Conservation (phyloP, 352 stramenopile species). For the Pythium phragmiticola region DNA sequence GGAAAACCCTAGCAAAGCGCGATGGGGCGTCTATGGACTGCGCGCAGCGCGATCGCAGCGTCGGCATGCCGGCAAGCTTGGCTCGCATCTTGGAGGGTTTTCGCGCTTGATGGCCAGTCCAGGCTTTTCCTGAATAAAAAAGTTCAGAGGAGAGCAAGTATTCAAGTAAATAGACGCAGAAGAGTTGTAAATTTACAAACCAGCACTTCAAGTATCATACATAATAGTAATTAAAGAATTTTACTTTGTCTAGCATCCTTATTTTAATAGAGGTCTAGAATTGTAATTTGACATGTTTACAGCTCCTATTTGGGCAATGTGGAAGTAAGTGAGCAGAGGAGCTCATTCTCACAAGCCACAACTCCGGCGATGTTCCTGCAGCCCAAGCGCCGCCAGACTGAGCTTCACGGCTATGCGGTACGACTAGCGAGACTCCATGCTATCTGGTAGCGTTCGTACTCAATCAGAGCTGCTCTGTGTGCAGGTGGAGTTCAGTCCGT, state of each 20-base stretch:
- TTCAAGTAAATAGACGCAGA: constrained; percentile 2
- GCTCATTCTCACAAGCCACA: neutral
- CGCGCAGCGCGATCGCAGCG: neutral
- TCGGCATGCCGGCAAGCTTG: neutral
- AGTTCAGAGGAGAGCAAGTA: neutral
- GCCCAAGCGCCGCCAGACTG: constrained; percentile 53
- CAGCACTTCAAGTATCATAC: neutral
- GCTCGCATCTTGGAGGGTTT: neutral
- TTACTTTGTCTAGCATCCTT: neutral
- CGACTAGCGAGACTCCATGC: constrained; percentile 1
- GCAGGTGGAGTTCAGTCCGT: constrained; percentile 91
- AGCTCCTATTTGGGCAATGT: constrained; percentile 4
- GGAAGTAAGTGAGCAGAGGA: constrained; percentile 5
- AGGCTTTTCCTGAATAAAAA: neutral
- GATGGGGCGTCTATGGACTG: neutral
- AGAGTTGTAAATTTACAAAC: neutral
- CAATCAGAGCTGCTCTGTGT: neutral
- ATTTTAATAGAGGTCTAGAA: neutral
- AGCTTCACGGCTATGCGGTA: constrained; percentile 72
- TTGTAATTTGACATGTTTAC: constrained; percentile 4
- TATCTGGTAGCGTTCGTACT: neutral
- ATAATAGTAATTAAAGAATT: neutral
- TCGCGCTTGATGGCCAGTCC: neutral
- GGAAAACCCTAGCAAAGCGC: neutral
- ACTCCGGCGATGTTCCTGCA: constrained; percentile 59